Conservation (phyloP, 257 asterid species). For the Sherardia arvensis region DNA sequence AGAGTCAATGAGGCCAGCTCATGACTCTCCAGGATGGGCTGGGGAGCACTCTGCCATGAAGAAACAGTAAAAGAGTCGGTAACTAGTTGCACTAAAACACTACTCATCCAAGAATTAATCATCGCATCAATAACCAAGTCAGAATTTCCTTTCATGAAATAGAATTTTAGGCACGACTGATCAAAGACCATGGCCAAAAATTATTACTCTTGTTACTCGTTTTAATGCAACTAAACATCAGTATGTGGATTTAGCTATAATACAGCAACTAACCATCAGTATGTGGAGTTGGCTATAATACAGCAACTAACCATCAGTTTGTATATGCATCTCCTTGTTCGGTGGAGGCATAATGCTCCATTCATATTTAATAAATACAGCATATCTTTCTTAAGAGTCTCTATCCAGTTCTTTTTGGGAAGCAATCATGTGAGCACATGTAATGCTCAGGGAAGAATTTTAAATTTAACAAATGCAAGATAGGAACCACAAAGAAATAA, state of each 20-base stretch:
- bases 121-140: background rate
- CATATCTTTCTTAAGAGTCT: background rate
- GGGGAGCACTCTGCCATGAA: conserved; percentile 69
- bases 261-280: background rate
- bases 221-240: background rate
- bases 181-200: too few species aligned
- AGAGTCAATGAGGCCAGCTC: conserved; percentile 78
- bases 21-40: conserved; percentile 62
- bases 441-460: background rate
- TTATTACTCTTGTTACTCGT: too few species aligned
- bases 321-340: background rate
- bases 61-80: background rate
- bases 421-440: background rate
- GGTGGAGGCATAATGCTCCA: background rate
- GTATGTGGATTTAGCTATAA: background rate
- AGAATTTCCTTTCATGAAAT: background rate
- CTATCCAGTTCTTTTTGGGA: background rate
- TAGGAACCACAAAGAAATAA: background rate
- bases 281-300: background rate
- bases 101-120: background rate
- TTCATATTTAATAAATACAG: background rate
- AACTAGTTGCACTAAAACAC: background rate
- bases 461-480: background rate
- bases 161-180: too few species aligned
- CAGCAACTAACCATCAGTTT: too few species aligned